Conservation (phyloP, 192 early-diverging fungal genomes). For the Coemansia sp. region DNA sequence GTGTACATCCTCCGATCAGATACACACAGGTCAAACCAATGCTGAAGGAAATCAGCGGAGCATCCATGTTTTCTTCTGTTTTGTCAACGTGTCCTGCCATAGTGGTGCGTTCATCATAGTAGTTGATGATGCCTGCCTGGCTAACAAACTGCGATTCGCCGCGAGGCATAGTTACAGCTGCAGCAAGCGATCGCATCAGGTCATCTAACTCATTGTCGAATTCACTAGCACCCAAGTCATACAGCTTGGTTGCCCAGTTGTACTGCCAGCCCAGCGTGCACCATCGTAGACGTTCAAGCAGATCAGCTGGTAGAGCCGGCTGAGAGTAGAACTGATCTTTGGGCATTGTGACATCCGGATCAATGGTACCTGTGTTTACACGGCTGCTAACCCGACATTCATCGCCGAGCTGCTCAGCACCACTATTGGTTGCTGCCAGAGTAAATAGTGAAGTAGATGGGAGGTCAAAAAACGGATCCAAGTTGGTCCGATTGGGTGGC, state of each 20-base stretch:
- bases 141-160: conserved; percentile 55
- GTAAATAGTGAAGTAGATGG: conserved; percentile 57
- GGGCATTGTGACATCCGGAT: conserved; percentile 27
- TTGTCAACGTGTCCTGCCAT: conserved; percentile 93
- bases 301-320: conserved; percentile 13
- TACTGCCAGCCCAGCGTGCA: conserved; percentile 76
- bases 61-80: conserved; percentile 81
- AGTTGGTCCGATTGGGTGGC: conserved; percentile 81
- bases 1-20: conserved; percentile 72
- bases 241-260: conserved; percentile 78
- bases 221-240: conserved; percentile 53
- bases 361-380: conserved; percentile 32
- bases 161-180: conserved; percentile 47
- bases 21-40: conserved; percentile 64
- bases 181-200: conserved; percentile 66
- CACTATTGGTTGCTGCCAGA: conserved; percentile 3
- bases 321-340: conserved; percentile 27
- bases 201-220: conserved; percentile 68
- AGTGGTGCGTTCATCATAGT: conserved; percentile 76
- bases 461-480: conserved; percentile 81
- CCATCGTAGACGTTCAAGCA: conserved; percentile 61
- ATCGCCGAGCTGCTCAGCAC: conserved; percentile 6
- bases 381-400: conserved; percentile 34
- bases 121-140: conserved; percentile 94
- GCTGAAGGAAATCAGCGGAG: conserved; percentile 79